Base-by-base conservation (phyloP, 148 eudicot genomes). In the Simmondsia chinensis region DNA sequence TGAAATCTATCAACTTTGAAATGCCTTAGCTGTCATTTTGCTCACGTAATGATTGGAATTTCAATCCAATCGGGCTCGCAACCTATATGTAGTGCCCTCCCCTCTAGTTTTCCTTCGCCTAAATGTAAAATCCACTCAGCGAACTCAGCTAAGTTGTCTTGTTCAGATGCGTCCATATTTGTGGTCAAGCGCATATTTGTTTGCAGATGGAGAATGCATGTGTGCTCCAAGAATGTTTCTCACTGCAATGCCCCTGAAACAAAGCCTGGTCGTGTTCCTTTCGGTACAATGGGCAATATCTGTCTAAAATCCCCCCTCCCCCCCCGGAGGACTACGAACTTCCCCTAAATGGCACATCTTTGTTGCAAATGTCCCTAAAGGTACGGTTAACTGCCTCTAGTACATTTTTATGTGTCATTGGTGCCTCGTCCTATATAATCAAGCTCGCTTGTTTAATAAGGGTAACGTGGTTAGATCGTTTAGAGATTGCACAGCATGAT, bases 361-460 rank as follows among this genome's bases (percentile, higher is more conserved):
- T 1, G 31, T 29, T 1, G 31, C 15, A 0, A 4, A 41, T 21
- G 19, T 41, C 48, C 22, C 31, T 7, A 2, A 41, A 20, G 1
- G 39, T 26, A 3, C 32, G 7, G 2, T 53, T 32, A 1, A 30
- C 7, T 4, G 40, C 58, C 25, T 53, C 48, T 9, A 53, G 42
- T 2, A 31, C 38, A 53, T 53, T 13, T 41, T 25, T 53, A 13
- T 41, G 40, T 2, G 22, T 31, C 58, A 41, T 41, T 9, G 58
- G 58, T 5, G 47, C 56, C 14, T 49, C 43, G 18, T 48, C 39
- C 53, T 30, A 48, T 0, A 48, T 33, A 6, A 48, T 38, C 6
- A 52, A 19, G 1, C 34, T 52, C 12, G 57, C 16, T 30, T 20
- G 21, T 0, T 20, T 9, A 1, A 40, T 39, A 1, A 52, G 35